phyloP scores from a whole-genome alignment of 2,329 filamentous ascomycete species.

The Dothistroma septosporum region DNA sequence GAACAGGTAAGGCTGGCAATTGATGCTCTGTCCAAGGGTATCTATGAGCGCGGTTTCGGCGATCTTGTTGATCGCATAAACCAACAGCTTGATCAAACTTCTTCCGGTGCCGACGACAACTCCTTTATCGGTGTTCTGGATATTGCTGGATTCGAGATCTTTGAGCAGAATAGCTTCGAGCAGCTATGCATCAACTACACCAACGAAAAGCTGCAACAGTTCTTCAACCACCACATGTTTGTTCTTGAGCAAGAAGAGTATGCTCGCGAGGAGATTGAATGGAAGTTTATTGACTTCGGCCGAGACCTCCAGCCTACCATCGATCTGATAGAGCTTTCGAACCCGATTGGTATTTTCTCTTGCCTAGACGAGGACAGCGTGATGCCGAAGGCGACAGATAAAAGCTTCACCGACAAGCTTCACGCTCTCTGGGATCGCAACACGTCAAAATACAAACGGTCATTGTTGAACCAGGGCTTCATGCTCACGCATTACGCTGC shows the following conservation, averaged over 20 bases:
- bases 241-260: constrained; percentile 98
- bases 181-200: constrained; percentile 99
- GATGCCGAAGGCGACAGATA: constrained; percentile 98
- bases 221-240: constrained; percentile 99
- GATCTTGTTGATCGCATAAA: constrained; percentile 92
- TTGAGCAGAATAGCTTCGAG: constrained; percentile 97
- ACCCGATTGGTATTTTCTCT: constrained; percentile 97
- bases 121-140: constrained; percentile 97
- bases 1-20: constrained; percentile 89
- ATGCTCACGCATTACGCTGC: constrained; percentile 96
- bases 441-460: constrained; percentile 85
- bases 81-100: constrained; percentile 71
- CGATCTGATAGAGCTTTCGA: constrained; percentile 90
- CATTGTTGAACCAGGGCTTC: constrained; percentile 84
- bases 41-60: constrained; percentile 94
- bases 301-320: constrained; percentile 96
- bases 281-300: constrained; percentile 99
- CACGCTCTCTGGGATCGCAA: constrained; percentile 96
- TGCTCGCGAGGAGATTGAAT: constrained; percentile 94
- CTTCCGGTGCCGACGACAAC: constrained; percentile 76
- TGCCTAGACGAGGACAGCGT: constrained; percentile 97
- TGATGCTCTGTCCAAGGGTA: constrained; percentile 90
- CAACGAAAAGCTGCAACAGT: constrained; percentile 97
- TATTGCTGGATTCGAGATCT: constrained; percentile 98
- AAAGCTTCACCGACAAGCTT: constrained; percentile 95